Conservation (phyloP, 805 yeast genomes). For the Candida sphagnicola region DNA sequence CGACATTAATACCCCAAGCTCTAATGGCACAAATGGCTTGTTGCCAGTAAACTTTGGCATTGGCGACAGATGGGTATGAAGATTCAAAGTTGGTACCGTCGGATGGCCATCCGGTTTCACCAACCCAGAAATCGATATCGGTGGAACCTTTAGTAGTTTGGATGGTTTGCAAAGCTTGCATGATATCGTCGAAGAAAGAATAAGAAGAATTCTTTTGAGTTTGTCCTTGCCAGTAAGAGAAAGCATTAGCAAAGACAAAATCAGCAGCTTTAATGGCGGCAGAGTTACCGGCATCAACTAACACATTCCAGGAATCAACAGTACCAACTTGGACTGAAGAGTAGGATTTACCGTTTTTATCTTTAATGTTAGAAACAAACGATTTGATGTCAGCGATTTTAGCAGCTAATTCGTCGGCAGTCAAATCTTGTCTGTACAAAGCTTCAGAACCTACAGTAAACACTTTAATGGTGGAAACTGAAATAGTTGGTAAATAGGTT, state of each 20-base stretch:
- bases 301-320: constrained; percentile 93
- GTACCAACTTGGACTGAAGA: constrained; percentile 76
- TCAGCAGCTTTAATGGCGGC: constrained; percentile 81
- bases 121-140: constrained; percentile 88
- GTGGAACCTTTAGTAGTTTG: constrained; percentile 85
- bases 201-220: constrained; percentile 74
- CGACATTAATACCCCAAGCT: constrained; percentile 93
- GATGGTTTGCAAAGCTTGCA: constrained; percentile 91
- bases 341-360: constrained; percentile 79
- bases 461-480: constrained; percentile 64
- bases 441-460: constrained; percentile 95
- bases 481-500: constrained; percentile 67
- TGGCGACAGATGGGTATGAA: constrained; percentile 64
- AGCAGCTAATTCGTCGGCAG: constrained; percentile 69
- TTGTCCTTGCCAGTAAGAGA: constrained; percentile 99
- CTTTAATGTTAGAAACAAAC: constrained; percentile 58
- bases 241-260: constrained; percentile 87
- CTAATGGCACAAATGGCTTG: constrained; percentile 89
- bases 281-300: constrained; percentile 71
- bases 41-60: constrained; percentile 81
- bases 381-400: constrained; percentile 61
- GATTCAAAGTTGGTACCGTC: constrained; percentile 69
- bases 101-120: constrained; percentile 98
- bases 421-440: constrained; percentile 82
- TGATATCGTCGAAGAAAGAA: constrained; percentile 93